phyloP scores from a whole-genome alignment of 2,329 filamentous ascomycete genomes.

The Aureobasidium uvarum region DNA sequence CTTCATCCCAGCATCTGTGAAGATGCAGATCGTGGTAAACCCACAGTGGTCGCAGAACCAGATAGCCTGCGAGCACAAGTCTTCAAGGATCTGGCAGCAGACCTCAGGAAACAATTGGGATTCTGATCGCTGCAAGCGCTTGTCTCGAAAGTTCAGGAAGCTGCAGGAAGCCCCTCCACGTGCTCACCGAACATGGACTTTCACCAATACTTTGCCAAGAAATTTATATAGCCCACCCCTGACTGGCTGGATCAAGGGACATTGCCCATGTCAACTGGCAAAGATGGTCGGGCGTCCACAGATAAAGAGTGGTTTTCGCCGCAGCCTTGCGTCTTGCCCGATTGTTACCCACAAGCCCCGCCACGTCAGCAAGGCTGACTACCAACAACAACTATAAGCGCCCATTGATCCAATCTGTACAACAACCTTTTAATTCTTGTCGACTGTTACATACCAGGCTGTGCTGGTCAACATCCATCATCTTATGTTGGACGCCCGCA shows the following conservation, averaged over 20 bases:
- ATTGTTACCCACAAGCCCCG: not conserved
- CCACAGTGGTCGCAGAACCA: slow-evolving; percentile 85
- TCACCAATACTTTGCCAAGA: not conserved
- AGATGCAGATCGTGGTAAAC: slow-evolving; percentile 81
- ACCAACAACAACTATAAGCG: not conserved
- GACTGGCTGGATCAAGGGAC: not conserved
- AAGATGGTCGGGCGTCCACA: not conserved
- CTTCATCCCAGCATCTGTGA: slow-evolving; percentile 83
- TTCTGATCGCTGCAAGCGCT: slow-evolving; percentile 17
- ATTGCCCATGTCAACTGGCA: not conserved
- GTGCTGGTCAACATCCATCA: not conserved
- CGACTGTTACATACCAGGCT: not conserved
- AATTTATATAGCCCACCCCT: not conserved
- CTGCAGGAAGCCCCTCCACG: not conserved
- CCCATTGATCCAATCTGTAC: not conserved
- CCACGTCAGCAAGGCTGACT: slow-evolving; percentile 16
- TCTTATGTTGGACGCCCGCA: not conserved
- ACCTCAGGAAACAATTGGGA: slow-evolving; percentile 25
- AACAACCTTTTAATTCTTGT: no score
- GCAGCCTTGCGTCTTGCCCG: not conserved
- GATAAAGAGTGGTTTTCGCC: not conserved
- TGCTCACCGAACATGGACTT: not conserved
- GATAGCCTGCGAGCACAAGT: slow-evolving; percentile 66
- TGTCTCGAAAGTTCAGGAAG: not conserved
- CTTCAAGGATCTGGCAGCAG: slow-evolving; percentile 55